phyloP scores from a whole-genome alignment of 257 asterid genomes.

The Jasminum sambac region DNA sequence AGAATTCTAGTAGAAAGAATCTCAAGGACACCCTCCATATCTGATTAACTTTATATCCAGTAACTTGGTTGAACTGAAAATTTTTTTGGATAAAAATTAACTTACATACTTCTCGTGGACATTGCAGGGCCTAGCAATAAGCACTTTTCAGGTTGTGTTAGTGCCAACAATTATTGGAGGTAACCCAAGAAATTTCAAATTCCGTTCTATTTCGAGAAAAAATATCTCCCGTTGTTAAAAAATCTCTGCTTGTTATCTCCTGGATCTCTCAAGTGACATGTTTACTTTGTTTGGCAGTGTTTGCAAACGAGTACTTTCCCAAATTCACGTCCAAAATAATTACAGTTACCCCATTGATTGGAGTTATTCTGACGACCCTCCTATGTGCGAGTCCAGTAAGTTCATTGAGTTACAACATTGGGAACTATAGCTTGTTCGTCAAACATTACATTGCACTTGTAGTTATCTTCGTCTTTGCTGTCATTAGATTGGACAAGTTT shows the following conservation, averaged over 20 bases:
- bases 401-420: conserved; percentile 21
- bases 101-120: conserved; percentile 7
- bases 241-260: conserved; percentile 14
- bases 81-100: conserved; percentile 5
- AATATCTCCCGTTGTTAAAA: background rate
- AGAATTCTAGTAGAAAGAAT: conserved; percentile 1
- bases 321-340: conserved; percentile 84
- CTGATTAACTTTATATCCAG: conserved; percentile 1
- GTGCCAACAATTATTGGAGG: conserved; percentile 97
- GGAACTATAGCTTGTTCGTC: background rate
- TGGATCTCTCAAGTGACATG: conserved; percentile 10
- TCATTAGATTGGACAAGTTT: conserved; percentile 87
- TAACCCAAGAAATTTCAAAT: conserved; percentile 35
- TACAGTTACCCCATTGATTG: conserved; percentile 78
- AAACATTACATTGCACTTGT: background rate
- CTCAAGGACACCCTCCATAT: background rate
- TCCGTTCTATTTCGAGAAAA: conserved; percentile 9
- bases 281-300: conserved; percentile 55
- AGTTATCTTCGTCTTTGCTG: conserved; percentile 13
- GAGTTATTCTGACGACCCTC: conserved; percentile 89
- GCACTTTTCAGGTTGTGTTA: conserved; percentile 94
- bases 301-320: conserved; percentile 82
- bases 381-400: conserved; percentile 99
- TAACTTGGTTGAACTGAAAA: background rate
- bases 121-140: conserved; percentile 88